Base-by-base conservation (phyloP, 2,329 filamentous ascomycete genomes). In the Phyllosticta citrichinensis region DNA sequence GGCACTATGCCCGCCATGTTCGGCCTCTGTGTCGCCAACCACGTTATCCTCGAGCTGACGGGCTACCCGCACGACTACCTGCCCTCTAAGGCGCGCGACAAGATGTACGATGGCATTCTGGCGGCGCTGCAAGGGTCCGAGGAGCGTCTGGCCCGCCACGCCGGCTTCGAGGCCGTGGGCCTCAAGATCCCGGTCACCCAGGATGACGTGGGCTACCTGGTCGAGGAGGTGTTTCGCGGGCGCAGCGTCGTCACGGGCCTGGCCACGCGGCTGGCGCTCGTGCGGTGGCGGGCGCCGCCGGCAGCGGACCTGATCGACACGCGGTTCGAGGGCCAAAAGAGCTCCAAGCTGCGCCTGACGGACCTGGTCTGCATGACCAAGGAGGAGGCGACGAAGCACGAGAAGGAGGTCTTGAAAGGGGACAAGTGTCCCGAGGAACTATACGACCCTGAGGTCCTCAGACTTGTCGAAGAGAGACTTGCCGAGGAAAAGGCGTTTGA, bases 1-100 rank as follows among this genome's bases (percentile, higher is more conserved):
- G 94, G 94, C 0, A 99, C 94, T 0, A 97, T 99, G 92, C 94
- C 94, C 0, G 93, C 94, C 2, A 87, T 97, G 0, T 99, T 99
- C 72, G 94, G 94, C 9, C 88, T 97, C 61, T 89, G 88, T 0
- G 84, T 89, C 9, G 94, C 94, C 3, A 99, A 97, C 74, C 91
- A 97, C 71, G 85, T 97, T 63, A 93, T 99, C 65, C 81, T 96
- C 61, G 84, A 85, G 62, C 83, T 97, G 55, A 75, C 81, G 65
- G 89, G 86, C 8, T 99, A 99, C 68, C 94, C 94, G 0, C 83
- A 88, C 55, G 91, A 96, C 64, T 96, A 94, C 71, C 77, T 90
- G 0, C 84, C 87, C 0, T 85, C 84, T 58, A 97, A 97, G 73
- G 85, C 85, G 10, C 81, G 93, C 17, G 91, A 96, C 55, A 96